Conservation (phyloP, 768 basidiomycete species). For the Mycena capillaripes region DNA sequence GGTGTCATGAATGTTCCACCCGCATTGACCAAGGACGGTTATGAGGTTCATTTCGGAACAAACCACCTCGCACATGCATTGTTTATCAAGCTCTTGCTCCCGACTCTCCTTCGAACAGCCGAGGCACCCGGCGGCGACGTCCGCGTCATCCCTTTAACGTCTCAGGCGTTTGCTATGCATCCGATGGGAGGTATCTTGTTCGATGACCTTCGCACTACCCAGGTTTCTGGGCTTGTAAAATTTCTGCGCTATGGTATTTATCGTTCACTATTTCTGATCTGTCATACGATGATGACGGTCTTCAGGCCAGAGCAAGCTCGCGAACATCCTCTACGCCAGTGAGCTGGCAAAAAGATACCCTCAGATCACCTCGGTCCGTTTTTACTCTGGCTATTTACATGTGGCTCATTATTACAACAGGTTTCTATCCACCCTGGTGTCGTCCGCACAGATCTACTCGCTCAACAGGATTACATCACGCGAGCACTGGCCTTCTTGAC, state of each 20-base stretch:
- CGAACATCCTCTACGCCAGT: slow-evolving; percentile 25
- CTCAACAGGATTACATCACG: background rate
- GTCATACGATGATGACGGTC: too few relatives aligned
- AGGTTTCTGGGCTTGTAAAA: background rate
- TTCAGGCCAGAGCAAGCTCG: slow-evolving; percentile 26
- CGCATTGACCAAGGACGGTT: slow-evolving; percentile 31
- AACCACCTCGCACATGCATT: slow-evolving; percentile 55
- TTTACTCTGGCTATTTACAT: background rate
- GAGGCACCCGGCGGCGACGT: slow-evolving; percentile 43
- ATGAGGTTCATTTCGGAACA: slow-evolving; percentile 31
- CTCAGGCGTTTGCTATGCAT: slow-evolving; percentile 4
- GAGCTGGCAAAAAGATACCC: slow-evolving; percentile 28
- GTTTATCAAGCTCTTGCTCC: slow-evolving; percentile 61
- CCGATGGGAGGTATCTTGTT: slow-evolving; percentile 27
- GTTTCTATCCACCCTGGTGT: slow-evolving; percentile 31
- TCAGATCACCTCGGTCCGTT: slow-evolving; percentile 12
- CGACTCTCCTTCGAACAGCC: slow-evolving; percentile 43
- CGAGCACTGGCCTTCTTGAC: background rate
- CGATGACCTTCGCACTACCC: slow-evolving; percentile 24
- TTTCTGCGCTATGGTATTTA: slow-evolving; percentile 17
- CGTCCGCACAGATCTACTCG: slow-evolving; percentile 22
- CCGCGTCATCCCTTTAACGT: slow-evolving; percentile 48
- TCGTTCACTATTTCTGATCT: too few relatives aligned
- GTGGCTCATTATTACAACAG: background rate
- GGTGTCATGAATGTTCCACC: slow-evolving; percentile 35